phyloP scores from a whole-genome alignment of 2,329 filamentous ascomycete species.

The Alternaria longipes region DNA sequence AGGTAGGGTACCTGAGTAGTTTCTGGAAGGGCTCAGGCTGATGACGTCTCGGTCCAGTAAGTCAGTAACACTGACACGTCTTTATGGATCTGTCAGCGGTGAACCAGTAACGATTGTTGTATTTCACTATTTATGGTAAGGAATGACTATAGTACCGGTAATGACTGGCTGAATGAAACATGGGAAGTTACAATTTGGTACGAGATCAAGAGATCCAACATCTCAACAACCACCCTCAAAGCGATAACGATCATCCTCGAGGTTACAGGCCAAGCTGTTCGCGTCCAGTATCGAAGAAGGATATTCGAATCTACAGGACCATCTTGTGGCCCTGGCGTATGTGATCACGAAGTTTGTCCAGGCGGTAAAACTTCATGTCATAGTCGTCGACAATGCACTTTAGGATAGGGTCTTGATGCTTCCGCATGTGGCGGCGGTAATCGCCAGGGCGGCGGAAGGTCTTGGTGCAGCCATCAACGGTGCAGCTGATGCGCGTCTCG shows the following conservation, averaged over 20 bases:
- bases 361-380: slow-evolving; percentile 12
- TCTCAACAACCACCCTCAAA: rapidly evolving
- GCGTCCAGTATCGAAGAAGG: no score
- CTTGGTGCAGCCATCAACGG: neutral
- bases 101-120: neutral
- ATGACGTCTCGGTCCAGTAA: neutral
- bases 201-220: neutral
- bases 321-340: neutral
- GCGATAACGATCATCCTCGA: neutral
- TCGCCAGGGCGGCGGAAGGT: slow-evolving; percentile 3
- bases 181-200: neutral
- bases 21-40: neutral
- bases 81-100: neutral
- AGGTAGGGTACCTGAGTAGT: neutral
- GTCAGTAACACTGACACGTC: neutral
- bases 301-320: no score
- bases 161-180: neutral
- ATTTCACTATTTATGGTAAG: neutral
- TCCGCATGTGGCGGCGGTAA: slow-evolving; percentile 1
- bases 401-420: neutral
- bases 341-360: slow-evolving; percentile 13
- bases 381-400: neutral
- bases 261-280: neutral
- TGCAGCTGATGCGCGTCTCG: neutral
- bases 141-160: neutral